Base-by-base conservation (phyloP, 78 protist species). In the Monocercomonoides exilis region DNA sequence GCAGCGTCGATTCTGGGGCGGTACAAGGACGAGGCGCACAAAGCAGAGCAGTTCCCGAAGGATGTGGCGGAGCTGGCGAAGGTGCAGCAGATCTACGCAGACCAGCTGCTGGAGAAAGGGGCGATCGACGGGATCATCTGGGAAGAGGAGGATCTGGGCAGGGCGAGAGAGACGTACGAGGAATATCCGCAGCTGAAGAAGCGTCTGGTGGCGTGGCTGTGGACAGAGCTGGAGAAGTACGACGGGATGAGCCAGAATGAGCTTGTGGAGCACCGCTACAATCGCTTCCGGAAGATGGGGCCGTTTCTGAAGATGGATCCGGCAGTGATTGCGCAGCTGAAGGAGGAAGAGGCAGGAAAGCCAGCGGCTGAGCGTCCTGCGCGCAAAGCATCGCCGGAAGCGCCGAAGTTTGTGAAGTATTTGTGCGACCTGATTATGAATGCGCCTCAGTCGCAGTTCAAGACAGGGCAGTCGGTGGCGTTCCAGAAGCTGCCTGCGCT, bases 1-100 rank as follows among this genome's bases (percentile, higher is more conserved):
- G 90, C 90, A 0, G 89, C 89, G n/a, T 86, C 90, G 45, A 89
- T 89, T 54, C 85, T 89, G 42, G 85, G 90, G 34, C 42, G 90
- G 43, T 87, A 89, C 86, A 1, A 11, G 44, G 63, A 54, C 64
- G 90, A 86, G n/a, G 86, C 41, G n/a, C 77, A 86, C n/a, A 89
- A 86, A 45, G 36, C 0, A 34, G 1, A 1, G 3, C 1, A 86
- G 54, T 54, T 87, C 86, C 90, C 84, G 32, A 3, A 45, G 44
- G 91, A 89, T 46, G 88, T 84, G 35, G 35, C 1, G 33, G 2
- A 41, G 11, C 0, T 89, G 45, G 90, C 90, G 34, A n/a, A 81
- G 5, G 0, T 1, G 33, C 91, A 89, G 84, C 46, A 81, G 41
- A 77, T 79, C 35, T 89, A 89, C 79, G 46, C 90, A 2, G 5